A percentile compares a stretch with the other conserved stretches of the same genome.
Evolutionary conservation across 179 eudicot species (phyloP).

Genomic region (Beta lomatogona): DNA sequence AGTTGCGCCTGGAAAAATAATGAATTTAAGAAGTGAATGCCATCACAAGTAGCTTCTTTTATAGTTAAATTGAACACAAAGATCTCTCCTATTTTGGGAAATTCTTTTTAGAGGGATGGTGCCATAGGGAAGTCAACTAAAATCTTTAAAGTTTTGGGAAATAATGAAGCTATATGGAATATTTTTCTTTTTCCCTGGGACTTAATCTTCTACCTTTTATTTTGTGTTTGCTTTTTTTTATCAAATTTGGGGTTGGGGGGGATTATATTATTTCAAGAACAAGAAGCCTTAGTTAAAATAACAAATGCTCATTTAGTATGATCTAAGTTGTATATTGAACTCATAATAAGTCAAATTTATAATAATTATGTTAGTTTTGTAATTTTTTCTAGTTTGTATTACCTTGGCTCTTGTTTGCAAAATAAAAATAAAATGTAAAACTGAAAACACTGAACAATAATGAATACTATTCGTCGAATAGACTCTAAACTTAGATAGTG

Average conservation of each 20-base stretch:
- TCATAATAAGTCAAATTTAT: no score
- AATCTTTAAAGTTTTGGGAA: not conserved
- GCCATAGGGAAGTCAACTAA: not conserved
- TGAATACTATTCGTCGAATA: not conserved
- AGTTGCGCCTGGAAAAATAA: not conserved
- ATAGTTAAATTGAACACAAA: not conserved
- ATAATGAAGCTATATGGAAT: not conserved
- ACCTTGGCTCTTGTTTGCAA: no score
- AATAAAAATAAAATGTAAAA: no score
- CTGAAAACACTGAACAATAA: no score
- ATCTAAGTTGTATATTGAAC: no score
- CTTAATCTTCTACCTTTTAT: not conserved
- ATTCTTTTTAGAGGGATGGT: constrained; percentile 5
- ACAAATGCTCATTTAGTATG: no score
- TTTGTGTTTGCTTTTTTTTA: no score
- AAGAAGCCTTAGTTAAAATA: no score
- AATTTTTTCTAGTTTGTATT: no score
- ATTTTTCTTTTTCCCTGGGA: not conserved
- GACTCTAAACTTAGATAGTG: not conserved
- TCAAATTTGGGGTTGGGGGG: no score
- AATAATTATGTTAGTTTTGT: no score
- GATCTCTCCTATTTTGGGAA: not conserved
- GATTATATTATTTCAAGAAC: no score
- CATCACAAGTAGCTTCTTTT: not conserved
- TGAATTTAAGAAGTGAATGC: not conserved